phyloP scores from a whole-genome alignment of 495 filamentous ascomycete genomes.

The Amniculicola lignicola region DNA sequence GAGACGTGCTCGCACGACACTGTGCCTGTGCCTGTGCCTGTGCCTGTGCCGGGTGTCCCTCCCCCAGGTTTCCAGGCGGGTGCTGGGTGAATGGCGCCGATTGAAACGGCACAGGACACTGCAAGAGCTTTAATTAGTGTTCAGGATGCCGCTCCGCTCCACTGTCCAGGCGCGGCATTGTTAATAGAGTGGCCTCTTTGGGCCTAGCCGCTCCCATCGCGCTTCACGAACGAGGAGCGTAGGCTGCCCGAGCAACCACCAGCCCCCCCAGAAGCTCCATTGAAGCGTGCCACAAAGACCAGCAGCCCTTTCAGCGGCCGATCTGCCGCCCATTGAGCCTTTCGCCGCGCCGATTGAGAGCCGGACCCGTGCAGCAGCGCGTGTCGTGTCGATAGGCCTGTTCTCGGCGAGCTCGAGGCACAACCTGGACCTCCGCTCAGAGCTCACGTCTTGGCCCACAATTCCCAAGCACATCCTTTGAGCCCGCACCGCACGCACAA shows the following conservation, averaged over 20 bases:
- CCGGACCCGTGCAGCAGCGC: neutral
- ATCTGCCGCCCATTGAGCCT: neutral
- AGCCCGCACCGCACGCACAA: no score
- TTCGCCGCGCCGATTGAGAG: neutral
- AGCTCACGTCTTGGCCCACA: neutral
- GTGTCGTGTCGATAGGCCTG: neutral
- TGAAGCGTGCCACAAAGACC: conserved; percentile 16
- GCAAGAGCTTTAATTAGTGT: neutral
- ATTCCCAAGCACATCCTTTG: conserved; percentile 1
- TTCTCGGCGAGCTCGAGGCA: neutral
- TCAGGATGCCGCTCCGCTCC: neutral
- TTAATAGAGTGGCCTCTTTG: no score
- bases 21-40: no score
- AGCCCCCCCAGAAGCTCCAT: neutral
- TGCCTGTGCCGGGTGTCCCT: no score
- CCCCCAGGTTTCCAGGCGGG: neutral
- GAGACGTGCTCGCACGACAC: no score
- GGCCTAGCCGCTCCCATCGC: neutral
- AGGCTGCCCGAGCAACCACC: conserved; percentile 1
- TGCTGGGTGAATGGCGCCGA: neutral
- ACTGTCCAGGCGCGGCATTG: no score
- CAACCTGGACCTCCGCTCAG: neutral
- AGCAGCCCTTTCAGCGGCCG: neutral
- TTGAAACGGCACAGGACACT: neutral
- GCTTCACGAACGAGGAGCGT: conserved; percentile 1